These are phyloP conservation scores for Solanum chmielewskii DNA, from an alignment of 257 asterid species.

Conservation along the genomic window DNA sequence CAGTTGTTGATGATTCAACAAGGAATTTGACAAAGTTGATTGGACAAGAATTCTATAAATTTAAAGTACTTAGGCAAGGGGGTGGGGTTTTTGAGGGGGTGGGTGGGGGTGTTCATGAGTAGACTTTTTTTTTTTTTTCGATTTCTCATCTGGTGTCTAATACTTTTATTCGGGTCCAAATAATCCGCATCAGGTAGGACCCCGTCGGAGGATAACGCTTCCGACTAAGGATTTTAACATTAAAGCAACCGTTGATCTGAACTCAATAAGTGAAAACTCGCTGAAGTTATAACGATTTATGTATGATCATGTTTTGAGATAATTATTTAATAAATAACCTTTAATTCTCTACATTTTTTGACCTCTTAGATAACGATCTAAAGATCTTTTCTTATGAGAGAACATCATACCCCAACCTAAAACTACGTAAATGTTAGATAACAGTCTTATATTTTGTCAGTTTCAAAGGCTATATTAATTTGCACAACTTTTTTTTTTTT, in stretches of 20 bases:
- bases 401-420: neutral
- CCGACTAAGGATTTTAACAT: neutral
- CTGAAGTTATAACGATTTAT: neutral
- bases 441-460: neutral
- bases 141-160: neutral
- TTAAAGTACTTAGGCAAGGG: neutral
- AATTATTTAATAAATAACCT: neutral
- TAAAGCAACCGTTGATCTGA: neutral
- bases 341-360: neutral
- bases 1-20: slow-evolving; percentile 34
- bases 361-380: neutral
- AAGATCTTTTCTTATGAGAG: neutral
- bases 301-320: neutral
- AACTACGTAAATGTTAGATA: neutral
- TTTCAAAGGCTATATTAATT: neutral
- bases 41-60: slow-evolving; percentile 11
- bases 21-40: slow-evolving; percentile 24
- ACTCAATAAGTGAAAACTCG: neutral
- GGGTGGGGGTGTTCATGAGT: neutral
- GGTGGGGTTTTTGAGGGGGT: neutral
- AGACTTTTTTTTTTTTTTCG: neutral
- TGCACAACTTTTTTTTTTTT: too few species aligned
- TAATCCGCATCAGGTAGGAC: neutral
- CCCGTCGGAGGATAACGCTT: neutral
- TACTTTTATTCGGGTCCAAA: neutral